A percentile compares a stretch with the other conserved stretches of the same genome.
Evolutionary conservation across 352 stramenopile species (phyloP).

Genomic region (Blastocystis sp.): DNA sequence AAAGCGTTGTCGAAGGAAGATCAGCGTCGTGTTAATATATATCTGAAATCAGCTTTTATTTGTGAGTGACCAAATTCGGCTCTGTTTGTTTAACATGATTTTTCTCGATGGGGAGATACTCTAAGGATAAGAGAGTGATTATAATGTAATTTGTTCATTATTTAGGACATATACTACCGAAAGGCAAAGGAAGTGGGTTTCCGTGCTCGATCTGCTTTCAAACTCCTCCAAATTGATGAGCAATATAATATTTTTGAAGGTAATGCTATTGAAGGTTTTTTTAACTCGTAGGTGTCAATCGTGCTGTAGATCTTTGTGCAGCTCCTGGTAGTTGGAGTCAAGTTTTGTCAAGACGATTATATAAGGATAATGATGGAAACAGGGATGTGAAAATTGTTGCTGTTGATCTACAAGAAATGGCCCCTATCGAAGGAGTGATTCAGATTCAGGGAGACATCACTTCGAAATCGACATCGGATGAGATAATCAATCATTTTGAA

Average conservation of each 20-base stretch:
- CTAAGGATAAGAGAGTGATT: conserved; percentile 45
- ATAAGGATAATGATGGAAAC: not conserved
- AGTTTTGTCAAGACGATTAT: conserved; percentile 87
- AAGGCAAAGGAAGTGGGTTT: conserved; percentile 91
- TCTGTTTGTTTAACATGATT: not conserved
- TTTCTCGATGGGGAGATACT: conserved; percentile 42
- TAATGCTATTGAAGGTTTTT: conserved; percentile 16
- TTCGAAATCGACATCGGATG: conserved; percentile 86
- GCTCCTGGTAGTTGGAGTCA: conserved; percentile 96
- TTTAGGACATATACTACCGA: conserved; percentile 77
- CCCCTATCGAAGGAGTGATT: conserved; percentile 89
- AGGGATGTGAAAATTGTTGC: conserved; percentile 82
- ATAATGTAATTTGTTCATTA: not conserved
- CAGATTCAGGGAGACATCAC: conserved; percentile 94
- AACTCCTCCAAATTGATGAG: conserved; percentile 96
- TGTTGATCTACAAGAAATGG: conserved; percentile 98
- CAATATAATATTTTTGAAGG: conserved; percentile 89
- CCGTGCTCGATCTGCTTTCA: conserved; percentile 93
- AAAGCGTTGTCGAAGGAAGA: not conserved
- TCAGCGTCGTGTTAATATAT: not conserved
- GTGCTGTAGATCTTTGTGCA: conserved; percentile 94
- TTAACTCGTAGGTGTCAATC: conserved; percentile 75
- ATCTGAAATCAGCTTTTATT: not conserved
- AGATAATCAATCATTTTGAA: conserved; percentile 89
- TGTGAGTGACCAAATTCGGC: no score